Base-by-base conservation (phyloP, 2,329 filamentous ascomycete genomes). In the Dendryphion nanum region DNA sequence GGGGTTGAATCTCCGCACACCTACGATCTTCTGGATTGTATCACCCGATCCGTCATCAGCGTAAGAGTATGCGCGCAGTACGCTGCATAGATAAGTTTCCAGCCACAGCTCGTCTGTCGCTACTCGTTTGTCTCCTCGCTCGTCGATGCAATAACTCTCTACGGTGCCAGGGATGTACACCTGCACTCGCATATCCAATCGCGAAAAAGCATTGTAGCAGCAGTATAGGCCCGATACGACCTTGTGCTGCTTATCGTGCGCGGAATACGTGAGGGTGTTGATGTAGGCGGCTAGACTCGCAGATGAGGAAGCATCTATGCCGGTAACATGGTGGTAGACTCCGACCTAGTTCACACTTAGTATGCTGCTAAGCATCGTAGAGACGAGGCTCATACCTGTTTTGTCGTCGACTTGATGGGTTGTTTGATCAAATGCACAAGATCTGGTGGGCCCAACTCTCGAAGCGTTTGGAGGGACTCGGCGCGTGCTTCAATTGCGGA, bases 161-260 rank as follows among this genome's bases (percentile, higher is more conserved):
- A 98, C 89, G 7, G 87, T 93, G 44, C 93, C 93, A 14, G 93
- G 93, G 48, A 98, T 97, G 49, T 90, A 91, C 42, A 98, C 91
- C 61, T 97, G 90, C 10, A 98, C 91, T 44, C 93, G 89, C 93
- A 98, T 98, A 61, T 98, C 93, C 37, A 97, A 78, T 48, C 94
- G 82, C 4, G 93, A 97, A 68, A 98, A 96, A 50, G 93, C 93
- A 87, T 98, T 98, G 77, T 98, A 98, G 70, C 93, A 98, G 71
- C 93, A 97, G 70, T 96, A 97, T 26, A 95, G 76, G 4, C 93
- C 93, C 48, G 94, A 93, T 6, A 89, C 85, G 41, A 97, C 93
- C 72, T 96, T 97, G 61, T 86, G 81, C 44, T 85, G 76, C 62
- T 87, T 89, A 50, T 91, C 86, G 48, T 85, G 82, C 37, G 91